These are phyloP conservation scores for Biancaea sappan DNA, from an alignment of 306 rosid genomes.

Conservation along the genomic window DNA sequence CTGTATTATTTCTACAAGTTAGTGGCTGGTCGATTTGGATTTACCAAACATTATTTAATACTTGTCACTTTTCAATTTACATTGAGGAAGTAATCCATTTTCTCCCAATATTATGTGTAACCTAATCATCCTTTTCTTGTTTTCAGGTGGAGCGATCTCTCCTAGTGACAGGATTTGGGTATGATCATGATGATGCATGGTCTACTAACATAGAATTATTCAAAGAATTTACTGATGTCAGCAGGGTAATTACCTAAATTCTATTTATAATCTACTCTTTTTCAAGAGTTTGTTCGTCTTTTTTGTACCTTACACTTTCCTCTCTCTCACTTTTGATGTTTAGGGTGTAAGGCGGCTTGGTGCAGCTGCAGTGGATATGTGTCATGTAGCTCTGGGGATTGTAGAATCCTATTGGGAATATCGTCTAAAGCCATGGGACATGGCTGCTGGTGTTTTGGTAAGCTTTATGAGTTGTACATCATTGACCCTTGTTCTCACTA, in stretches of 20 bases:
- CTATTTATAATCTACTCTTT: background rate
- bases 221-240: slow-evolving; percentile 89
- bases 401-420: slow-evolving; percentile 99
- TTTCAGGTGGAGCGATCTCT: slow-evolving; percentile 86
- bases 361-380: slow-evolving; percentile 98
- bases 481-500: background rate
- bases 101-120: background rate
- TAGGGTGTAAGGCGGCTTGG: slow-evolving; percentile 99
- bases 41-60: background rate
- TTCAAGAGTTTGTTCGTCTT: background rate
- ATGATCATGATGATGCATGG: slow-evolving; percentile 96
- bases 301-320: slow-evolving; percentile 13
- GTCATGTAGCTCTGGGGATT: slow-evolving; percentile 94
- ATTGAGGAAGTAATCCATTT: background rate
- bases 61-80: background rate
- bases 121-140: slow-evolving; percentile 19
- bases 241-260: slow-evolving; percentile 69
- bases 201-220: slow-evolving; percentile 82
- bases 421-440: slow-evolving; percentile 99
- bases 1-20: background rate
- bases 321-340: slow-evolving; percentile 29
- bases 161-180: slow-evolving; percentile 95
- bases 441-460: slow-evolving; percentile 99
- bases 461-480: slow-evolving; percentile 26
- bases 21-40: background rate